Evolutionary conservation across 2,329 filamentous ascomycete genomes (phyloP).

Genomic region (Chrysoporthe deuterocubensis): DNA sequence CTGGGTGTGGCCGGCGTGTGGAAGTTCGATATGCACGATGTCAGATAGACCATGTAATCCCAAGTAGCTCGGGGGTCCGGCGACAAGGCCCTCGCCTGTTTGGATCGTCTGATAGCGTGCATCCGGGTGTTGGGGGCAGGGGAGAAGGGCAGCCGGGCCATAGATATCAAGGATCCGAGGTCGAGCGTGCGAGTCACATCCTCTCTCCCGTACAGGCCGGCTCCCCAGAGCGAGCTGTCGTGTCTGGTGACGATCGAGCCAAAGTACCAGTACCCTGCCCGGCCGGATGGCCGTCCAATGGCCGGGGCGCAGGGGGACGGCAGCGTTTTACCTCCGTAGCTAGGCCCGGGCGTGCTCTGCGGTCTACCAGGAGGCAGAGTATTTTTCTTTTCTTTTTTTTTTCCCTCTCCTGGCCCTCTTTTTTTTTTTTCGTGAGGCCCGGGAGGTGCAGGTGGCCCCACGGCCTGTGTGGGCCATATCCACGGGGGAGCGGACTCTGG

Average conservation of each 20-base stretch:
- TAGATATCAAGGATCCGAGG: not conserved
- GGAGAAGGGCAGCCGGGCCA: not conserved
- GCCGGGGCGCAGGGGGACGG: not conserved
- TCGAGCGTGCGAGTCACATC: not conserved
- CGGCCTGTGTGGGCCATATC: not conserved
- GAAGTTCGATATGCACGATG: slow-evolving; percentile 17
- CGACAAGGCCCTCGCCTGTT: slow-evolving; percentile 19
- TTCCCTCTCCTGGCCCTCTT: too few relatives aligned
- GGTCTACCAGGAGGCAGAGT: not conserved
- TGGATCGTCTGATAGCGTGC: slow-evolving; percentile 24
- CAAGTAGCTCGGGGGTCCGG: slow-evolving; percentile 28
- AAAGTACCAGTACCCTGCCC: slow-evolving; percentile 8
- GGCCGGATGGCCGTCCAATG: not conserved
- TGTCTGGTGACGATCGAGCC: not conserved
- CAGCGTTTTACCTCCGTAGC: not conserved
- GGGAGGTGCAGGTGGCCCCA: slow-evolving; percentile 1
- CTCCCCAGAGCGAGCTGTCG: not conserved
- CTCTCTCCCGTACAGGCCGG: not conserved
- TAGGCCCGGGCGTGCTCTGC: not conserved
- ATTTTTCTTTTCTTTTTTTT: not conserved
- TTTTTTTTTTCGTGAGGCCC: not conserved
- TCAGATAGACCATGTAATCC: slow-evolving; percentile 19
- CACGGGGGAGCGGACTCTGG: not conserved
- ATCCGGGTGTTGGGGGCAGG: not conserved
- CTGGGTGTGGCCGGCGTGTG: slow-evolving; percentile 1